Base-by-base conservation (phyloP, 2,329 filamentous ascomycete species). In the Aspergillus sp. region DNA sequence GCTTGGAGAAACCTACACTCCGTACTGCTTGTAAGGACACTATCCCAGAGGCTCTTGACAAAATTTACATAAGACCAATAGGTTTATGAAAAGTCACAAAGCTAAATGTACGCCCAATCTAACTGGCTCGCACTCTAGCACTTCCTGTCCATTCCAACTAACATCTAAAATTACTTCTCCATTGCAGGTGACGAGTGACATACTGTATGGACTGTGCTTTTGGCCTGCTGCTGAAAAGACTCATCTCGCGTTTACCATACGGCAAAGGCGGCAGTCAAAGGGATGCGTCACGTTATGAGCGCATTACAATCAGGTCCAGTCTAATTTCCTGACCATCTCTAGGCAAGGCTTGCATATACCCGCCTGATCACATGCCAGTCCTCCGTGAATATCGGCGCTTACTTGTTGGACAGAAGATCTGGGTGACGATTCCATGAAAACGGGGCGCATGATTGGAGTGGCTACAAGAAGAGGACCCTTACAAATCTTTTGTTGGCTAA, bases 221-320 rank as follows among this genome's bases (percentile, higher is more conserved):
- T 10, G 6, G 21, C 39, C 32, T 5, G 5, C 36, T 13, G 27
- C 25, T 30, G 3, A 21, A 15, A 44, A 8, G 7, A 4, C 11
- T 5, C 23, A 17, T 32, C 38, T 23, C 11, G 30, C 25, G 39
- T 11, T 44, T 7, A 47, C 53, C 19, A 23, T 11, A 32, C 53
- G 39, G 53, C 23, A 55, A 47, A 39, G 53, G 41, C 41, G 53
- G 25, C 44, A 44, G 53, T 32, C 11, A 55, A 30, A 55, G 19
- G 39, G 25, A 17, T n/a, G 8, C 7, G 10, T 11, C 10, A 30
- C 11, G 8, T 17, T 17, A 50, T 17, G 47, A 10, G 47, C 30
- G 10, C 42, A 44, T 55, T 55, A 25, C 8, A 36, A 55, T 55
- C n/a, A 55, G 53, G 53, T 41, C 53, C n/a, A 13, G 53, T 15